Percentiles rank a stretch among this genome's conserved stretches.
phyloP scores from a whole-genome alignment of 352 stramenopile species.

The Blastocystis sp. region DNA sequence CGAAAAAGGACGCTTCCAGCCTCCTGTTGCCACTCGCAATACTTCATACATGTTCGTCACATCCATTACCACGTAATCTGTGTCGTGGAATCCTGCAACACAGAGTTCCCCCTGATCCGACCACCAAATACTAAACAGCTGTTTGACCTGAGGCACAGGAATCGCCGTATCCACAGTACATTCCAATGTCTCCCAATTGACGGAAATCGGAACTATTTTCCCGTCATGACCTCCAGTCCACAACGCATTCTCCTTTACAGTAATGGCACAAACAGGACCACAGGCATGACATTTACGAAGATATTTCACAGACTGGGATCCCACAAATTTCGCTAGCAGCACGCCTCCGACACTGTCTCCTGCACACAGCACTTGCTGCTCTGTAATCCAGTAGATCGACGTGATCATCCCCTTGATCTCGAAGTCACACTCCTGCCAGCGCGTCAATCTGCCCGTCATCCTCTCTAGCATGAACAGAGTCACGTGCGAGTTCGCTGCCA shows the following conservation, averaged over 20 bases:
- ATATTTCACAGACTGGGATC: background rate
- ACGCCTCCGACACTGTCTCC: slow-evolving; percentile 28
- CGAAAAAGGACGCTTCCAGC: slow-evolving; percentile 41
- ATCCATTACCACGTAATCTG: background rate
- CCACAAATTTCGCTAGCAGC: background rate
- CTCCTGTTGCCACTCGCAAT: background rate
- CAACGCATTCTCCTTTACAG: background rate
- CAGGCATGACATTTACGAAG: background rate
- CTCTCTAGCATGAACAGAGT: background rate
- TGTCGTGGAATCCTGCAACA: slow-evolving; percentile 26
- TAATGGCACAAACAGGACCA: background rate
- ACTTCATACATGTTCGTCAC: slow-evolving; percentile 8
- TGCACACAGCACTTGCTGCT: background rate
- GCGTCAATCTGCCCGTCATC: background rate
- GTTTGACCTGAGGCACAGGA: background rate
- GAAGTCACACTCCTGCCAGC: background rate
- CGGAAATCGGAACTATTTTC: background rate
- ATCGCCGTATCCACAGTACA: background rate
- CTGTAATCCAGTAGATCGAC: background rate
- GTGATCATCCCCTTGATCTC: slow-evolving; percentile 6
- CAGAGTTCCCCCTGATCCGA: background rate
- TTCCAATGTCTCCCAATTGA: slow-evolving; percentile 10
- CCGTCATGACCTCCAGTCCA: slow-evolving; percentile 47
- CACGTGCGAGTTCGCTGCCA: background rate
- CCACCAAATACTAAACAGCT: slow-evolving; percentile 50